Evolutionary conservation across 495 filamentous ascomycete species (phyloP).

Genomic region (Neurospora pannonica): DNA sequence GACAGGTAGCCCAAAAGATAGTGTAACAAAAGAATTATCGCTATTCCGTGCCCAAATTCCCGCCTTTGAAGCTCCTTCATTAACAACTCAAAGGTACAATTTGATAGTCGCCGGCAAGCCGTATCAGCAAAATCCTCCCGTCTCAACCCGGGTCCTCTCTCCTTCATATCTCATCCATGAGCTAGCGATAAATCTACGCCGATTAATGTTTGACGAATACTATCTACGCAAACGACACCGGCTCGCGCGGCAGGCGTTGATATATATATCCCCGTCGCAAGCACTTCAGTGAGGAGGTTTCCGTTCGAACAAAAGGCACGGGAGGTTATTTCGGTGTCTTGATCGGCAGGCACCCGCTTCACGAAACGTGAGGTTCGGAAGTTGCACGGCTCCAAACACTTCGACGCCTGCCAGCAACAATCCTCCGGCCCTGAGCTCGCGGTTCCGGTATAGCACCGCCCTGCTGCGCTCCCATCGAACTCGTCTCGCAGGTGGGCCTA

Average conservation of each 20-base stretch:
- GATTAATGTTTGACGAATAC: not conserved
- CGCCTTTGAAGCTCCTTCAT: not conserved
- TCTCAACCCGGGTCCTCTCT: not conserved
- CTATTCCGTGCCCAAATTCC: not conserved
- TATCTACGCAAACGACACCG: not conserved
- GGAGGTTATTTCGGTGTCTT: not conserved
- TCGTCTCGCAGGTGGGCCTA: not conserved
- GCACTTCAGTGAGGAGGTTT: not conserved
- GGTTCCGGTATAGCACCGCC: not conserved
- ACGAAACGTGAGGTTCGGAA: not conserved
- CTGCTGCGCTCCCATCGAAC: not conserved
- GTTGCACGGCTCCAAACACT: not conserved
- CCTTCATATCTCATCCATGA: not conserved
- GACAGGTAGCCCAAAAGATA: not conserved
- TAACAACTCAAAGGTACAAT: not conserved
- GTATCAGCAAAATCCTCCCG: not conserved
- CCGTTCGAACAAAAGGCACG: not conserved
- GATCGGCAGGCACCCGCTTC: not conserved
- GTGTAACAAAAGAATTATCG: not conserved
- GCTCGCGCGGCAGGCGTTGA: not conserved
- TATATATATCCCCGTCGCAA: not conserved
- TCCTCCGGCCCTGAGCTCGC: not conserved
- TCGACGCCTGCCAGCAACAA: not conserved
- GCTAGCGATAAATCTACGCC: not conserved
- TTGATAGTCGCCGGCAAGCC: not conserved